Evolutionary conservation across 305 asterid genomes (phyloP).

Genomic region (Stenogyne calaminthoides): DNA sequence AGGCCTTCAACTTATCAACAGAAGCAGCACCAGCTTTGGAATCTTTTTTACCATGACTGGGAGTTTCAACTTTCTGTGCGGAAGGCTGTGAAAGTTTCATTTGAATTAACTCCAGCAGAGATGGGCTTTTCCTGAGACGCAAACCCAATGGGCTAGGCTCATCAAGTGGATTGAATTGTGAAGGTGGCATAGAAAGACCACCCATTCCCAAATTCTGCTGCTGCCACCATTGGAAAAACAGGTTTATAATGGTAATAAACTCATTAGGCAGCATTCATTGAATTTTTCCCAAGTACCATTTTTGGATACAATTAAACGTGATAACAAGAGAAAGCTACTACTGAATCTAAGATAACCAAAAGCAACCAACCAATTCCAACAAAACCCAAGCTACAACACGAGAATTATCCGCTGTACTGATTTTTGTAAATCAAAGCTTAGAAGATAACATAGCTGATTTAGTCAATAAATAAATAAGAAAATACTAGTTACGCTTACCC

Average conservation of each 20-base stretch:
- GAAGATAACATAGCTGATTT: slow-evolving; percentile 9
- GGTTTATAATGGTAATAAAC: slow-evolving; percentile 12
- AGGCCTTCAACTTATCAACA: slow-evolving; percentile 90
- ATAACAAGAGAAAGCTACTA: not conserved
- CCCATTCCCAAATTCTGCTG: slow-evolving; percentile 49
- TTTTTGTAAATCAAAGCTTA: slow-evolving; percentile 11
- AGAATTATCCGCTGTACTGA: not conserved
- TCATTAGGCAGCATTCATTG: slow-evolving; percentile 1
- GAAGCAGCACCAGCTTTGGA: slow-evolving; percentile 49
- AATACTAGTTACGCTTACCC: not conserved
- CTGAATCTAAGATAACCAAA: slow-evolving; percentile 3
- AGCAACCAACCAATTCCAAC: not conserved
- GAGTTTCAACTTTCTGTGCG: slow-evolving; percentile 51
- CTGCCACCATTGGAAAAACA: slow-evolving; percentile 30
- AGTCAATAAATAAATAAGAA: slow-evolving; percentile 2
- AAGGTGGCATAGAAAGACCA: slow-evolving; percentile 39
- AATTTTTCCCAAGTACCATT: not conserved
- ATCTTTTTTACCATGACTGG: slow-evolving; percentile 50
- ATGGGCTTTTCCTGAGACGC: slow-evolving; percentile 89
- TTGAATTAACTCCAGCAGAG: slow-evolving; percentile 88
- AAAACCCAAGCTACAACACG: not conserved
- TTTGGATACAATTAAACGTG: not conserved
- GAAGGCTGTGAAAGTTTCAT: slow-evolving; percentile 70
- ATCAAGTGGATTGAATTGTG: slow-evolving; percentile 73
- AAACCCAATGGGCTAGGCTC: slow-evolving; percentile 96